Base-by-base conservation (phyloP, 176 grass and related monocot genomes). In the Pontederia paniculata region DNA sequence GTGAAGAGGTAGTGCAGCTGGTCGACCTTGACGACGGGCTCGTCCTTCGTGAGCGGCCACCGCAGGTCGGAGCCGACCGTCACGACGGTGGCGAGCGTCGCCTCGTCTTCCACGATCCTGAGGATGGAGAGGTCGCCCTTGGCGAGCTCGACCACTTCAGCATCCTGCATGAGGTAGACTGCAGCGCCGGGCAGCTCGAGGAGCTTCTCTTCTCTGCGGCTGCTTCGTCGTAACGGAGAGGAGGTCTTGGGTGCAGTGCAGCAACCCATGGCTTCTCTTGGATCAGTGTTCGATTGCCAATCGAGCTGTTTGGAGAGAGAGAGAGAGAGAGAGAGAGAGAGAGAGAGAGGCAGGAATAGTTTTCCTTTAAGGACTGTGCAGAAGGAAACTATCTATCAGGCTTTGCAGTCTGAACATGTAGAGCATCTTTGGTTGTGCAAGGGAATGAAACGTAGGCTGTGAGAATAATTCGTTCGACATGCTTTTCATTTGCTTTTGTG, bases 1-100 rank as follows among this genome's bases (percentile, higher is more conserved):
- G 91, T 97, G 74, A 90, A 90, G 68, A 97, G 78, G 69, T 90
- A 97, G 76, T 90, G 82, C 48, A 81, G 52, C 11, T 45, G 59
- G 75, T 90, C 91, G 54, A 97, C 65, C 73, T 63, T 87, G 54
- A 97, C 72, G 31, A 97, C 82, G 4, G 91, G 91, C 71, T 97
- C 86, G 67, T 97, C 91, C 68, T 72, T 89, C 41, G 91, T 77
- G 41, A 97, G 48, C 15, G 91, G 91, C 91, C 91, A 97, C 1
- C 83, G 76, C 17, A 97, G 79, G 63, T 81, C 83, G 9, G 46
- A 48, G 15, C 86, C 86, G n/a, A 97, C 71, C 17, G 80, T 76
- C 47, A 84, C 77, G 8, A 86, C 78, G 10, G 83, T 74, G 12
- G 86, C 80, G 50, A 97, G 80, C 2, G 73, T 78, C 16, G 69